Evolutionary conservation across 1,139 yeast genomes (phyloP).

Genomic region (Kodamaea ohmeri): DNA sequence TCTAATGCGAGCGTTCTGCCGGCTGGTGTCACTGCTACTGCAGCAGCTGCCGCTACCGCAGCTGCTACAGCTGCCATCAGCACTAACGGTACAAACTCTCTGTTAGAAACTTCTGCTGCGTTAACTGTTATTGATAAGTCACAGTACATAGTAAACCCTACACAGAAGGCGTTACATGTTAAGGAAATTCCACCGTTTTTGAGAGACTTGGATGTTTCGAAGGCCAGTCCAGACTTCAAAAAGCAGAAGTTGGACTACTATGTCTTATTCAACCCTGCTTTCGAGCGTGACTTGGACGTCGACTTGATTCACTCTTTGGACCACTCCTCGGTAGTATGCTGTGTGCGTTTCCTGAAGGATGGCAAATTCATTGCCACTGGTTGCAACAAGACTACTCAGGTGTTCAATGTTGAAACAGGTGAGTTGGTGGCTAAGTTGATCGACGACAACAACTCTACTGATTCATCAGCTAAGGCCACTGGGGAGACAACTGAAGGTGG

Average conservation of each 20-base stretch:
- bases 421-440: conserved; percentile 79
- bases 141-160: conserved; percentile 44
- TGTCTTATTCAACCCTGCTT: conserved; percentile 87
- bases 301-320: conserved; percentile 87
- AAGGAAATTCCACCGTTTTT: conserved; percentile 81
- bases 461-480: conserved; percentile 29
- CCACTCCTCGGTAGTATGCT: conserved; percentile 93
- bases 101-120: conserved; percentile 33
- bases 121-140: conserved; percentile 41
- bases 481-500: conserved; percentile 21
- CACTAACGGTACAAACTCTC: conserved; percentile 14
- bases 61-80: conserved; percentile 12
- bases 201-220: conserved; percentile 75
- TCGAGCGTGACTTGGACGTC: conserved; percentile 67
- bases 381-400: conserved; percentile 94
- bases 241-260: conserved; percentile 87
- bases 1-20: conserved; percentile 11
- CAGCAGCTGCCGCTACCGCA: conserved; percentile 15
- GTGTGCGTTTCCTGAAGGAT: conserved; percentile 89
- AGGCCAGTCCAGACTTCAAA: conserved; percentile 75
- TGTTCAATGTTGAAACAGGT: conserved; percentile 89
- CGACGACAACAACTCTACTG: conserved; percentile 62
- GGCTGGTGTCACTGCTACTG: conserved; percentile 11
- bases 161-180: conserved; percentile 52
- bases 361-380: conserved; percentile 96